Percentiles rank a stretch among this genome's conserved stretches.
Evolutionary conservation across 2,329 filamentous ascomycete genomes (phyloP).

Genomic region (Furcasterigmium sp.): DNA sequence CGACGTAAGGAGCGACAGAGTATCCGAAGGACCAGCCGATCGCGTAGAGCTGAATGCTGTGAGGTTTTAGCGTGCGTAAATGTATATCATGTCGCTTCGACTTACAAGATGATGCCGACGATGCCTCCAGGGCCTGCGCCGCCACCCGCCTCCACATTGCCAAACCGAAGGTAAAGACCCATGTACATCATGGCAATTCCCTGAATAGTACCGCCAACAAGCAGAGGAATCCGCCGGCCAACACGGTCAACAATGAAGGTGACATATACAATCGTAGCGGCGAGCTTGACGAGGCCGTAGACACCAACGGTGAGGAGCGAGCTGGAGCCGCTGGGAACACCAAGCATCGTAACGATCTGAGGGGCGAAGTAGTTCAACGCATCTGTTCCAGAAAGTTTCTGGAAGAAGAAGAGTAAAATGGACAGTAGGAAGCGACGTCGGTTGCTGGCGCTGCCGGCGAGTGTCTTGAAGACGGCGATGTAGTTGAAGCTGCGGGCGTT

Average conservation of each 20-base stretch:
- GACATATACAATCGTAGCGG: slow-evolving; percentile 16
- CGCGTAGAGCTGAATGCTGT: slow-evolving; percentile 25
- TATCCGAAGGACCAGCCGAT: slow-evolving; percentile 19
- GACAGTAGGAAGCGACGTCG: slow-evolving; percentile 26
- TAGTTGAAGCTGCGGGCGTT: slow-evolving; percentile 17
- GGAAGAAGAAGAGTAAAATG: slow-evolving; percentile 30
- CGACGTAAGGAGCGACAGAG: slow-evolving; percentile 14
- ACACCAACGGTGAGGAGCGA: slow-evolving; percentile 29
- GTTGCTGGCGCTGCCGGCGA: slow-evolving; percentile 21
- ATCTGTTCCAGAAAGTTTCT: slow-evolving; percentile 35
- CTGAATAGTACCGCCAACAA: slow-evolving; percentile 16
- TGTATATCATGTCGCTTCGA: too few relatives aligned
- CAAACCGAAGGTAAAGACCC: slow-evolving; percentile 27
- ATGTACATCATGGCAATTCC: slow-evolving; percentile 20
- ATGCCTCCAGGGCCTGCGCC: slow-evolving; percentile 32
- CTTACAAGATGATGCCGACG: slow-evolving; percentile 28
- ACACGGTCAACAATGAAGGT: slow-evolving; percentile 24
- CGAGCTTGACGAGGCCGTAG: slow-evolving; percentile 19
- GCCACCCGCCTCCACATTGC: slow-evolving; percentile 18
- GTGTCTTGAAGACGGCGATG: slow-evolving; percentile 26
- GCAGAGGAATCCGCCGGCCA: slow-evolving; percentile 18
- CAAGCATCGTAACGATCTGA: slow-evolving; percentile 32
- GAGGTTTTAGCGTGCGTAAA: not conserved
- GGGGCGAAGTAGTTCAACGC: slow-evolving; percentile 33
- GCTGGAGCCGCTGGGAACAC: slow-evolving; percentile 22